A percentile compares a stretch with the other conserved stretches of the same genome.
Conservation (phyloP, 306 rosid genomes). For the Glycine latifolia region DNA sequence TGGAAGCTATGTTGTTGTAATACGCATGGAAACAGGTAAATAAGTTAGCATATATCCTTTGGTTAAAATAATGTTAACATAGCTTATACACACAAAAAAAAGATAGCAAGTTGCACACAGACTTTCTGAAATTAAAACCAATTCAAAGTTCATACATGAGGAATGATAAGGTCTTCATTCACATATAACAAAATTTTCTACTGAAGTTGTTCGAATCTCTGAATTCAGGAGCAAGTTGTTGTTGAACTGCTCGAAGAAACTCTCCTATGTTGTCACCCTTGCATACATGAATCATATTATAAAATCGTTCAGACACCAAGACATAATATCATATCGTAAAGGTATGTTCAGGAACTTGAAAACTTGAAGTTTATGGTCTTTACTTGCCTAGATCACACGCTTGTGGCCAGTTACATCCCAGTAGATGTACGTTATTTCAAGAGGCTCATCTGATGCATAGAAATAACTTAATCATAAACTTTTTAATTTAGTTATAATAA, state of each 20-base stretch:
- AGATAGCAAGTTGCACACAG: background rate
- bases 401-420: conserved; percentile 99
- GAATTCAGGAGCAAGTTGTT: conserved; percentile 93
- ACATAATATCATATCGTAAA: conserved; percentile 13
- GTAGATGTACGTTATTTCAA: conserved; percentile 91
- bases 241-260: conserved; percentile 88
- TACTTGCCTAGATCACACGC: conserved; percentile 81
- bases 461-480: conserved; percentile 12
- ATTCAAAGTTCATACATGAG: conserved; percentile 66
- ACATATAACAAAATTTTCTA: conserved; percentile 94
- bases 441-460: conserved; percentile 81
- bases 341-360: conserved; percentile 5
- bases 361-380: conserved; percentile 38
- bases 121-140: conserved; percentile 29
- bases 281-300: conserved; percentile 61
- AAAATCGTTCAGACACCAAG: conserved; percentile 25
- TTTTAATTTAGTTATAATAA: background rate
- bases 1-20: conserved; percentile 96
- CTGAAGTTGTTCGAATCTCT: conserved; percentile 93
- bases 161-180: conserved; percentile 97
- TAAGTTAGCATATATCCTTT: conserved; percentile 43
- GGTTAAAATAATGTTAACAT: background rate
- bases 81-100: background rate
- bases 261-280: conserved; percentile 93
- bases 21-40: conserved; percentile 41